Percentiles rank a stretch among this genome's conserved stretches.
Evolutionary conservation across 257 asterid genomes (phyloP).

Genomic region (Cruciata laevipes): DNA sequence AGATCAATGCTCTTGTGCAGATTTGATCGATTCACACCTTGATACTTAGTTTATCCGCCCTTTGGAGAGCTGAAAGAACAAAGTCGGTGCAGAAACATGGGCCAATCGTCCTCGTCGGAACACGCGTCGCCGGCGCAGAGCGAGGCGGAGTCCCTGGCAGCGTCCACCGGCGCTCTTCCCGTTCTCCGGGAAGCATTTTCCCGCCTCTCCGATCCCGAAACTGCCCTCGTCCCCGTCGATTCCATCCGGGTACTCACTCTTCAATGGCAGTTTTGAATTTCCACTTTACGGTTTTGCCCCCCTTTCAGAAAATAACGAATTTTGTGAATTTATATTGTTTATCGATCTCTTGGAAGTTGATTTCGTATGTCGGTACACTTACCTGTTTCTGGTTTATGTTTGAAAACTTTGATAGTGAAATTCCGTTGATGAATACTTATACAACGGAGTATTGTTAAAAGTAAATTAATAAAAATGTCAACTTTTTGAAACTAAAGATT

Average conservation of each 20-base stretch:
- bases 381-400: no score
- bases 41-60: background rate
- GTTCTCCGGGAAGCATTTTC: slow-evolving; percentile 57
- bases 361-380: background rate
- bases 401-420: no score
- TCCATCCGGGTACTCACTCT: slow-evolving; percentile 53
- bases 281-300: background rate
- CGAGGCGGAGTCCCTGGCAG: slow-evolving; percentile 67
- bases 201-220: slow-evolving; percentile 59
- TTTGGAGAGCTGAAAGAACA: background rate
- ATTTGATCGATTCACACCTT: background rate
- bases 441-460: no score
- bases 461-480: no score
- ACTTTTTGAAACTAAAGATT: background rate
- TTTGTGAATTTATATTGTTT: background rate
- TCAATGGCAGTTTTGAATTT: background rate
- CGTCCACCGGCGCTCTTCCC: slow-evolving; percentile 82
- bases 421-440: no score
- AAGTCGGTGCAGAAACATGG: slow-evolving; percentile 36
- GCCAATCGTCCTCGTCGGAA: slow-evolving; percentile 70
- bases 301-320: background rate
- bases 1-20: background rate
- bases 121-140: slow-evolving; percentile 55
- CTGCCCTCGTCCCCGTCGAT: slow-evolving; percentile 43
- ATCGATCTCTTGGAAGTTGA: background rate